These are phyloP conservation scores for Saccharomycopsis sp. DNA, from an alignment of 805 yeast genomes.

Conservation along the genomic window DNA sequence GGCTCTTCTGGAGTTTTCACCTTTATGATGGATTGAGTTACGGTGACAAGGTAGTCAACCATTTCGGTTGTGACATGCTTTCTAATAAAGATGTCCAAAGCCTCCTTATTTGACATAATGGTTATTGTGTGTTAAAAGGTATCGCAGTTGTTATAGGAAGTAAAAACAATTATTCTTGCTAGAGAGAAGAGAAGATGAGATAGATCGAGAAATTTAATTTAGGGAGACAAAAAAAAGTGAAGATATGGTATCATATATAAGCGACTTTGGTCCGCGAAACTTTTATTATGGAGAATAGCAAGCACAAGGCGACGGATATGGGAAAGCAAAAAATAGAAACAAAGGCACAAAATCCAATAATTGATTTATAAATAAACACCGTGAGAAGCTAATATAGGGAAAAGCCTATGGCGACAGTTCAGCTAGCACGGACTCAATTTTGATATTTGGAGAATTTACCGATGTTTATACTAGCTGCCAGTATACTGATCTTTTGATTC, in stretches of 20 bases:
- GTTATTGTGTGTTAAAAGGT: not conserved
- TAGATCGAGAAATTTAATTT: not conserved
- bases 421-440: not conserved
- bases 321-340: not conserved
- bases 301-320: not conserved
- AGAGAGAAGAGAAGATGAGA: not conserved
- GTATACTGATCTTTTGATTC: not conserved
- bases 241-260: not conserved
- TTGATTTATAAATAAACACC: not conserved
- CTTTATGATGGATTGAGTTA: slow-evolving; percentile 20
- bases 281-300: not conserved
- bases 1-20: slow-evolving; percentile 16
- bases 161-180: not conserved
- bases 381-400: slow-evolving; percentile 1
- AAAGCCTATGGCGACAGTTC: not conserved
- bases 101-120: slow-evolving; percentile 21
- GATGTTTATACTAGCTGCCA: not conserved
- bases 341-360: not conserved
- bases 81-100: slow-evolving; percentile 20
- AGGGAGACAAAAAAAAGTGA: not conserved
- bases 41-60: slow-evolving; percentile 19
- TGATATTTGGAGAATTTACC: not conserved
- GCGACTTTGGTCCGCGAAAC: not conserved
- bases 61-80: slow-evolving; percentile 22
- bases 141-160: not conserved